Conservation (phyloP, 805 yeast species). For the Dipodascus geniculatus region DNA sequence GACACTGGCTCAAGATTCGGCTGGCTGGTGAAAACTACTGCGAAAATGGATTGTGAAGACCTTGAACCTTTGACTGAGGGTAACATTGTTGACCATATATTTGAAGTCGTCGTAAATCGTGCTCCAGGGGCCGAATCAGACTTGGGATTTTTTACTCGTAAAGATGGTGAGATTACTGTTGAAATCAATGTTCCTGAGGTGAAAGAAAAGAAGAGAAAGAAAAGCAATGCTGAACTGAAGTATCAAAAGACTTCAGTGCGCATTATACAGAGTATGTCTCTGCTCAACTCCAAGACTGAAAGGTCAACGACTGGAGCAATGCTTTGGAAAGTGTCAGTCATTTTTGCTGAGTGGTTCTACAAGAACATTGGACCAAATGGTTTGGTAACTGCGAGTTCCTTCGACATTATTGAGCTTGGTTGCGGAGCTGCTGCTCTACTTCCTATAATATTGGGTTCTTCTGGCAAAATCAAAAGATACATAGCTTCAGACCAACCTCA, state of each 20-base stretch:
- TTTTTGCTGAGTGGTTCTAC: slow-evolving; percentile 44
- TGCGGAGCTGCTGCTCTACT: slow-evolving; percentile 48
- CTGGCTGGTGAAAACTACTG: too few species aligned
- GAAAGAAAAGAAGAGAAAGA: slow-evolving; percentile 1
- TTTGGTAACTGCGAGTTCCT: slow-evolving; percentile 7
- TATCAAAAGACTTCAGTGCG: background rate
- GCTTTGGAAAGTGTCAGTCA: slow-evolving; percentile 43
- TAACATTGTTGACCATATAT: slow-evolving; percentile 20
- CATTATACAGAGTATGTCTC: slow-evolving; percentile 11
- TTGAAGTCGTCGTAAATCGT: slow-evolving; percentile 17
- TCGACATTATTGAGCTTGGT: slow-evolving; percentile 43
- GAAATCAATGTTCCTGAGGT: slow-evolving; percentile 14
- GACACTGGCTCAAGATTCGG: too few species aligned
- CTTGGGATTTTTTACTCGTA: slow-evolving; percentile 20
- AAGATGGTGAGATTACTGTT: slow-evolving; percentile 12
- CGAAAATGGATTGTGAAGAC: slow-evolving; percentile 1
- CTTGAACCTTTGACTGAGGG: slow-evolving; percentile 10
- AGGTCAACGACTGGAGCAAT: slow-evolving; percentile 47
- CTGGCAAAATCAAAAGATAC: slow-evolving; percentile 23
- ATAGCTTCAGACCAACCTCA: slow-evolving; percentile 51
- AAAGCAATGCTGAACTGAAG: background rate
- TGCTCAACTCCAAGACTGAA: slow-evolving; percentile 11
- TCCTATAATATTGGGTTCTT: slow-evolving; percentile 30
- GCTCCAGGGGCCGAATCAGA: slow-evolving; percentile 12
- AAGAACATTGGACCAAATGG: slow-evolving; percentile 5